Percentiles rank a stretch among this genome's conserved stretches.
phyloP scores from a whole-genome alignment of 2,329 filamentous ascomycete genomes.

The Fusarium aywerte region DNA sequence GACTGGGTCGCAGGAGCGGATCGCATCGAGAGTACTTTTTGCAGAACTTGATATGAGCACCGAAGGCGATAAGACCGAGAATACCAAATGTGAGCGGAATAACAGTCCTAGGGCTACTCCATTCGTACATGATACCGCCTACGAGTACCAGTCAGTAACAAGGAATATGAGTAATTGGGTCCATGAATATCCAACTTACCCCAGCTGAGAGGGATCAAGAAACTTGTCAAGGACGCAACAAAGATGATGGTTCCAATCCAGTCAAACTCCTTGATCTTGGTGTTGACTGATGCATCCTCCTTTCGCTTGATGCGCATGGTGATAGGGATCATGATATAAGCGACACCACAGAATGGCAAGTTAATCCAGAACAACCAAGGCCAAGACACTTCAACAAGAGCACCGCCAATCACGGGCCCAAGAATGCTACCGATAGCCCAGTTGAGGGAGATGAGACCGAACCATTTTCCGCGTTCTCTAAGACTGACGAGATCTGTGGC shows the following conservation, averaged over 20 bases:
- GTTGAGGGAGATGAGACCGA: constrained; percentile 53
- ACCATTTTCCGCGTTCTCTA: constrained; percentile 55
- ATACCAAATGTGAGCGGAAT: constrained; percentile 69
- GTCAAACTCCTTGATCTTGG: constrained; percentile 59
- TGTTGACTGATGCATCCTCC: constrained; percentile 10
- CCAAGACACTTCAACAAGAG: constrained; percentile 65
- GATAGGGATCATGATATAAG: constrained; percentile 34
- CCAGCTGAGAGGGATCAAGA: constrained; percentile 41
- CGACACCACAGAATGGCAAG: constrained; percentile 59
- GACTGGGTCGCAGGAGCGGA: constrained; percentile 38
- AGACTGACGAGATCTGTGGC: constrained; percentile 60
- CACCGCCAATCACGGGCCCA: constrained; percentile 59
- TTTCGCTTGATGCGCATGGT: constrained; percentile 38
- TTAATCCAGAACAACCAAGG: constrained; percentile 75
- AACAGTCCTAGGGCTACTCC: constrained; percentile 70
- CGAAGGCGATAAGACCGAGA: constrained; percentile 49
- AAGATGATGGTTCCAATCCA: constrained; percentile 72
- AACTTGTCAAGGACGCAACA: constrained; percentile 64
- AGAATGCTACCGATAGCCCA: constrained; percentile 66
- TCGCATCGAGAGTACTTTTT: constrained; percentile 38
- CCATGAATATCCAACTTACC: constrained; percentile 16
- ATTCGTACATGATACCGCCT: constrained; percentile 73
- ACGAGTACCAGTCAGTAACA: constrained; percentile 5
- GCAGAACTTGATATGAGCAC: constrained; percentile 37
- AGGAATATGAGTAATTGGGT: neutral